Conservation (phyloP, 495 filamentous ascomycete species). For the Pseudevernia furfuracea region DNA sequence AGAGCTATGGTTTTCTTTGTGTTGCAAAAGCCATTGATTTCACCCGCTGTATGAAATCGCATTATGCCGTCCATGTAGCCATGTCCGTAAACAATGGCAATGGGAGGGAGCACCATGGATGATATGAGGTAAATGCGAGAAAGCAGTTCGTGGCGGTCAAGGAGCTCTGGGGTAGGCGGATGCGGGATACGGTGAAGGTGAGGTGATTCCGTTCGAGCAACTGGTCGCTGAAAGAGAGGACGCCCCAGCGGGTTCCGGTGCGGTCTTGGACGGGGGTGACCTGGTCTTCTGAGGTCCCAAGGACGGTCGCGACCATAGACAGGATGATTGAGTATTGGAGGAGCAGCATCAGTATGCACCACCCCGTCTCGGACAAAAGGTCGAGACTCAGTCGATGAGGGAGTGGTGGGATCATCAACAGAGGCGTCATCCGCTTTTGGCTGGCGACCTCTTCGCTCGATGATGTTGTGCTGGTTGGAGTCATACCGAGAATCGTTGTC, state of each 20-base stretch:
- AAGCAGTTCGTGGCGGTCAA: constrained; percentile 11
- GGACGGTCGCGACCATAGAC: constrained; percentile 11
- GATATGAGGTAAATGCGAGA: background rate
- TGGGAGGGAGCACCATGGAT: constrained; percentile 2
- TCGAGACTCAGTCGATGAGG: background rate
- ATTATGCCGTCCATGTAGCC: constrained; percentile 21
- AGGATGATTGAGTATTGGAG: constrained; percentile 14
- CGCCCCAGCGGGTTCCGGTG: background rate
- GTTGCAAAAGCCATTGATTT: constrained; percentile 11
- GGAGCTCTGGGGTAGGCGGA: constrained; percentile 5
- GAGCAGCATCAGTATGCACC: constrained; percentile 11
- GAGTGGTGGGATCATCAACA: background rate
- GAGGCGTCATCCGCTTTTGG: background rate
- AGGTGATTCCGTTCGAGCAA: constrained; percentile 19
- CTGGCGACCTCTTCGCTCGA: constrained; percentile 1
- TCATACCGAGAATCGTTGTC: background rate
- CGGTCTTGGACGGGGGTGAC: background rate
- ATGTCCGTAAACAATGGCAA: constrained; percentile 13
- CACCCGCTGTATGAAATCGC: constrained; percentile 17
- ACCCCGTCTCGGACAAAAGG: constrained; percentile 1
- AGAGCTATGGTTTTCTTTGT: constrained; percentile 18
- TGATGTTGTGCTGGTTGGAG: background rate
- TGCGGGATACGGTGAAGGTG: constrained; percentile 12
- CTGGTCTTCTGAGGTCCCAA: constrained; percentile 1
- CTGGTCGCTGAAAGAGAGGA: background rate